phyloP scores from a whole-genome alignment of 2,329 filamentous ascomycete genomes.

The Aspergillus hortae region DNA sequence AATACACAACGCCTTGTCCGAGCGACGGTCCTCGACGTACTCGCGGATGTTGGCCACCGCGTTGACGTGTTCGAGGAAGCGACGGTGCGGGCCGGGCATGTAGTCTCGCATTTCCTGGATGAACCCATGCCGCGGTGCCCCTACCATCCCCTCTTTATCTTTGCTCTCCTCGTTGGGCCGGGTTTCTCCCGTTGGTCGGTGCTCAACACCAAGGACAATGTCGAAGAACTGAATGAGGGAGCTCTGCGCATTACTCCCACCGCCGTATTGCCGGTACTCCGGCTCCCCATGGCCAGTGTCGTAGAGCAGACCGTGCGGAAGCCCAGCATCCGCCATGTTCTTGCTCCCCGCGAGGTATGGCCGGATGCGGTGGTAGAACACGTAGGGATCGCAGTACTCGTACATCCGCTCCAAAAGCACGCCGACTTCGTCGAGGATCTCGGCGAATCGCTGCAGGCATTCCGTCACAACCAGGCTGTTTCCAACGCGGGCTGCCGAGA shows the following conservation, averaged over 20 bases:
- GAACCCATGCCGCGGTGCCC: conserved; percentile 72
- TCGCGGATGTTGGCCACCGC: conserved; percentile 80
- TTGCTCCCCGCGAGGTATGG: conserved; percentile 94
- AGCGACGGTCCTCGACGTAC: conserved; percentile 64
- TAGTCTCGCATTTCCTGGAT: conserved; percentile 95
- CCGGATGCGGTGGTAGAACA: conserved; percentile 95
- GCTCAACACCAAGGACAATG: conserved; percentile 81
- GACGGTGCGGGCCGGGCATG: conserved; percentile 90
- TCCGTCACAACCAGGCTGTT: conserved; percentile 70
- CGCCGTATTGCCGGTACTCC: conserved; percentile 78
- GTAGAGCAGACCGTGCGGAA: conserved; percentile 83
- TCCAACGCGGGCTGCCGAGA: conserved; percentile 69
- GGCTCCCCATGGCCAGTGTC: conserved; percentile 69
- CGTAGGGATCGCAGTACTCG: conserved; percentile 87
- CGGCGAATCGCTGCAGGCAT: conserved; percentile 77
- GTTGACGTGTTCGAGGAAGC: conserved; percentile 78
- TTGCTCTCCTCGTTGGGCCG: conserved; percentile 31
- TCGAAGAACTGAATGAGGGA: conserved; percentile 98
- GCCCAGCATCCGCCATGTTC: conserved; percentile 92
- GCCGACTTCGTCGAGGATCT: conserved; percentile 81
- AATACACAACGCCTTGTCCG: conserved; percentile 65
- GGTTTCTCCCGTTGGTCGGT: conserved; percentile 79
- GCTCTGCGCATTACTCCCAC: conserved; percentile 95
- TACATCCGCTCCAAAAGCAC: conserved; percentile 82
- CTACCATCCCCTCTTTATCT: conserved; percentile 44